Base-by-base conservation (phyloP, 305 asterid genomes). In the Solanum hybrid region DNA sequence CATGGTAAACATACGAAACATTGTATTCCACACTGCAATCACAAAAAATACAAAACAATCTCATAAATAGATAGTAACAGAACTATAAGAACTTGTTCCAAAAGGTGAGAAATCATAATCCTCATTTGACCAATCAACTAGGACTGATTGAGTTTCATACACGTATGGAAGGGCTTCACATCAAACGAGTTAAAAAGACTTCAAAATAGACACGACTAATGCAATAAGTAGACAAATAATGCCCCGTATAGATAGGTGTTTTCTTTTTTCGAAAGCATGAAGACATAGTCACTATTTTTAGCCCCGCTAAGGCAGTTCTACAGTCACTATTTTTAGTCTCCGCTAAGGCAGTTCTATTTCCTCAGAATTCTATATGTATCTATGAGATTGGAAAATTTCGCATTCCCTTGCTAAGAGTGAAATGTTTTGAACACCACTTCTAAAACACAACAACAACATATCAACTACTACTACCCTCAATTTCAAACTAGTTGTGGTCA, bases 1-100 rank as follows among this genome's bases (percentile, higher is more conserved):
- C 92, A 87, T 95, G 97, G 86, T 94, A 95, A 79, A 92, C 94
- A 78, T 95, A 95, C 1, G 97, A 95, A 7, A 95, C 94, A 88
- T 90, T 92, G 88, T 93, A 94, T 31, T 95, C 97, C 89, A 95
- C 95, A 77, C 96, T 95, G 95, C 88, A 79, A 86, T 38, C 40
- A 35, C 75, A 22, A 69, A 56, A 56, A 88, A 2, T 1, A 40
- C 9, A 42, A 32, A 60, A 40, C 8, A 88, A 45, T 42, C 71
- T 7, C 84, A 88, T 77, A 2, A 76, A 45, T 12, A 42, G 31
- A 29, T 51, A 76, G 75, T 45, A 73, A 29, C 75, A 27, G n/a
- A 75, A 73, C 72, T 34, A 24, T 2, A 22, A 88, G 31, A 32
- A 24, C 3, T 1, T 37, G 85, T 79, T 78, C 10, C 85, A 7